A percentile compares a stretch with the other conserved stretches of the same genome.
phyloP scores from a whole-genome alignment of 1,284 basidiomycete genomes.

The Paramarasmius palmivorus region DNA sequence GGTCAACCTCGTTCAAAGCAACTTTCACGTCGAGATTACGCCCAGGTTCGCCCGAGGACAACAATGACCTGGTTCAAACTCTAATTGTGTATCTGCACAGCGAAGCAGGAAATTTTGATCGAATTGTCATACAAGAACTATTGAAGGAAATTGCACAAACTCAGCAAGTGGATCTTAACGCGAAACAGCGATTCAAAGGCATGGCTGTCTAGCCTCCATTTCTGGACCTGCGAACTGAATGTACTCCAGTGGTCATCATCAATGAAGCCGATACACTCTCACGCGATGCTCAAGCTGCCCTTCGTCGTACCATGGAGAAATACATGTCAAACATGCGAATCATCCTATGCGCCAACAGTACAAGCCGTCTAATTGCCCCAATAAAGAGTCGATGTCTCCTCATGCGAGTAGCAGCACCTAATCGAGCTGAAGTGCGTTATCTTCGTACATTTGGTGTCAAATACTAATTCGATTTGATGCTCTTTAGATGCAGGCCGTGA shows the following conservation, averaged over 20 bases:
- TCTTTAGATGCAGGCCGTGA: slow-evolving; percentile 76
- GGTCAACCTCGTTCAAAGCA: slow-evolving; percentile 96
- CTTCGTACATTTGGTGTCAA: slow-evolving; percentile 6
- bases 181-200: slow-evolving; percentile 98
- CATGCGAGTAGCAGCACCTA: slow-evolving; percentile 91
- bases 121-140: slow-evolving; percentile 95
- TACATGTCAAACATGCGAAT: slow-evolving; percentile 98
- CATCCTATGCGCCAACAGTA: slow-evolving; percentile 97
- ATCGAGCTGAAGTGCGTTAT: slow-evolving; percentile 64
- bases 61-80: not conserved
- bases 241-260: slow-evolving; percentile 86
- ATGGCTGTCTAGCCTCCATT: slow-evolving; percentile 14
- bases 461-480: slow-evolving; percentile 2
- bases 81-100: slow-evolving; percentile 38
- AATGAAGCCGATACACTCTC: slow-evolving; percentile 96
- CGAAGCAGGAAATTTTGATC: slow-evolving; percentile 95
- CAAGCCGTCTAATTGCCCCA: slow-evolving; percentile 94
- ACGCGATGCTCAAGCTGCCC: slow-evolving; percentile 94
- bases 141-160: slow-evolving; percentile 99
- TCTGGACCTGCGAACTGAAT: not conserved
- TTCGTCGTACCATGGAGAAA: slow-evolving; percentile 98
- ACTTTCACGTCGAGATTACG: slow-evolving; percentile 97
- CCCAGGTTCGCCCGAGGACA: slow-evolving; percentile 66
- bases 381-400: slow-evolving; percentile 95
- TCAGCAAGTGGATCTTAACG: slow-evolving; percentile 95